A percentile compares a stretch with the other conserved stretches of the same genome.
phyloP scores from a whole-genome alignment of 192 early-diverging fungal species.

The Coemansia sp. region DNA sequence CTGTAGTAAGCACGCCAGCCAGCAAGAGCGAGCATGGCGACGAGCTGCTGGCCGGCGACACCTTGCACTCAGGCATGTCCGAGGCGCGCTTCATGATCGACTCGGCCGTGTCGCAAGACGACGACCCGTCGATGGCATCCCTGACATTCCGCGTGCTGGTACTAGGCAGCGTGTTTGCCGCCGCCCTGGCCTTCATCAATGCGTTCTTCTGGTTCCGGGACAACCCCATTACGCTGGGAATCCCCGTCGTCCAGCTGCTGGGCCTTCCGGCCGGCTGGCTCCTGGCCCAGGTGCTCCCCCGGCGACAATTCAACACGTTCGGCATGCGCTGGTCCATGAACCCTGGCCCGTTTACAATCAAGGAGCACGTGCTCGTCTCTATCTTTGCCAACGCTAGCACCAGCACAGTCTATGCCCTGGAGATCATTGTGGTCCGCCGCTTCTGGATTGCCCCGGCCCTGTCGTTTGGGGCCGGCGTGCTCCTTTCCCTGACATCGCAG shows the following conservation, averaged over 20 bases:
- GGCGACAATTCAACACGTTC: slow-evolving; percentile 35
- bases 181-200: slow-evolving; percentile 56
- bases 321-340: slow-evolving; percentile 52
- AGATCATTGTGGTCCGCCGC: slow-evolving; percentile 58
- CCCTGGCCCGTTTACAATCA: slow-evolving; percentile 73
- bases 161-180: slow-evolving; percentile 56
- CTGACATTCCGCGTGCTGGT: slow-evolving; percentile 63
- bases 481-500: slow-evolving; percentile 64
- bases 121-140: slow-evolving; percentile 55
- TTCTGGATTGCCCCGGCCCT: slow-evolving; percentile 62
- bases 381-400: slow-evolving; percentile 67
- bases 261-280: slow-evolving; percentile 63
- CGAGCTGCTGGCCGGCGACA: slow-evolving; percentile 15
- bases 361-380: slow-evolving; percentile 76
- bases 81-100: slow-evolving; percentile 18
- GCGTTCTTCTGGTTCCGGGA: slow-evolving; percentile 77
- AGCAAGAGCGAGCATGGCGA: neutral
- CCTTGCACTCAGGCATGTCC: slow-evolving; percentile 1
- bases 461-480: slow-evolving; percentile 52
- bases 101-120: slow-evolving; percentile 52
- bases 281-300: slow-evolving; percentile 55
- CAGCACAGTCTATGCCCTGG: slow-evolving; percentile 65
- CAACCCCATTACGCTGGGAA: slow-evolving; percentile 62
- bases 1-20: too few species aligned
- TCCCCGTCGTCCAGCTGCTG: slow-evolving; percentile 62